These are phyloP conservation scores for Monosporascus sp. DNA, from an alignment of 2,329 filamentous ascomycete species.

Conservation along the genomic window DNA sequence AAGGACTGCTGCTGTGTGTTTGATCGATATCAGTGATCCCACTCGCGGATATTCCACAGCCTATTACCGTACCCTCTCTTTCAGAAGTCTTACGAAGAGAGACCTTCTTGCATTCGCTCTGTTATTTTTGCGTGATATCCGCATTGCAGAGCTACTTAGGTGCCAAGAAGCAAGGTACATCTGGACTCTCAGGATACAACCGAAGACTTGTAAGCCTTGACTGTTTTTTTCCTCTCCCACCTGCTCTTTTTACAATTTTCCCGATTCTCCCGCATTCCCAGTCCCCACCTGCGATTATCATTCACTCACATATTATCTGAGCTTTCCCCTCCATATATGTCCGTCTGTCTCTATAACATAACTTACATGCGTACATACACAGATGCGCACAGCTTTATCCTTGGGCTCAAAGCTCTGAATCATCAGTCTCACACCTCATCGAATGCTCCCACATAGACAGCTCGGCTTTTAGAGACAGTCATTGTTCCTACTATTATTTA, in stretches of 20 bases:
- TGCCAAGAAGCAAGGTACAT: conserved; percentile 6
- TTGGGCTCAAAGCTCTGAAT: conserved; percentile 12
- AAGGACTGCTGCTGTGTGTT: background rate
- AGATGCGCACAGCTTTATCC: background rate
- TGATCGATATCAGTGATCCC: background rate
- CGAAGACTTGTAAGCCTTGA: conserved; percentile 12
- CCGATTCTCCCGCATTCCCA: conserved; percentile 15
- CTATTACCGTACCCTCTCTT: background rate
- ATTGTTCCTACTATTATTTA: background rate
- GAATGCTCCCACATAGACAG: background rate
- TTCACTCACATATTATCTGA: conserved; percentile 7
- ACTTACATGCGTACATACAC: conserved; percentile 7
- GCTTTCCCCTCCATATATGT: conserved; percentile 13
- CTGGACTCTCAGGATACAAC: conserved; percentile 9
- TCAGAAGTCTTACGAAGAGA: background rate
- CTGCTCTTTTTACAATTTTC: conserved; percentile 11
- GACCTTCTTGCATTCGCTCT: background rate
- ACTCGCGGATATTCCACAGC: background rate
- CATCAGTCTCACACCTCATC: conserved; percentile 14
- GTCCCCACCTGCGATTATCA: conserved; percentile 10
- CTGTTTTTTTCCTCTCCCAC: conserved; percentile 6
- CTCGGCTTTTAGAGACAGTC: background rate
- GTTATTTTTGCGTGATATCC: conserved; percentile 18
- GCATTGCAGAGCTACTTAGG: conserved; percentile 7
- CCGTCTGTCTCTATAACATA: conserved; percentile 13